phyloP scores from a whole-genome alignment of 768 basidiomycete genomes.

The Leccinum obscurum region DNA sequence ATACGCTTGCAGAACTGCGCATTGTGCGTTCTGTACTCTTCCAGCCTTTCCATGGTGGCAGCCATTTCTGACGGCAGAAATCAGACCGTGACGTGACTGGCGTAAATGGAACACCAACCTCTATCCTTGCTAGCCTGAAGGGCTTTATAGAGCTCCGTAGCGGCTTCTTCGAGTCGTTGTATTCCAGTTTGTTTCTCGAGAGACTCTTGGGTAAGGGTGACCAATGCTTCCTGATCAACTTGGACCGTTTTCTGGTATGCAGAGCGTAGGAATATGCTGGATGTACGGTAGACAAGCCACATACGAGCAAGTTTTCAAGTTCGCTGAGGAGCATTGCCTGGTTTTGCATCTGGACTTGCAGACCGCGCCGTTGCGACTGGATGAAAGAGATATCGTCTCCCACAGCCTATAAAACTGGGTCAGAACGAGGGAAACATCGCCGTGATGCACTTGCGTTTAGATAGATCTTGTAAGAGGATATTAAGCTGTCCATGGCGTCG shows the following conservation, averaged over 20 bases:
- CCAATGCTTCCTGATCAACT: slow-evolving; percentile 75
- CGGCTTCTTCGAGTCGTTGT: slow-evolving; percentile 75
- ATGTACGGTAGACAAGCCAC: slow-evolving; percentile 17
- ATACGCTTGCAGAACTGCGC: slow-evolving; percentile 91
- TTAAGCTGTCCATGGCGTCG: slow-evolving; percentile 84
- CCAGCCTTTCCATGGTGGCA: slow-evolving; percentile 91
- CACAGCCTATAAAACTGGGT: slow-evolving; percentile 62
- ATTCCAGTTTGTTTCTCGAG: slow-evolving; percentile 79
- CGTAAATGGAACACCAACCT: slow-evolving; percentile 43
- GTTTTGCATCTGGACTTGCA: slow-evolving; percentile 97
- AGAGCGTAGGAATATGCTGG: background rate
- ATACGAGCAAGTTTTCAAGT: slow-evolving; percentile 82
- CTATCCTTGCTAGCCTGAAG: slow-evolving; percentile 87
- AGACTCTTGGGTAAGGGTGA: slow-evolving; percentile 85
- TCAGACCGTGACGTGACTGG: slow-evolving; percentile 5
- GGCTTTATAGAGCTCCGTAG: slow-evolving; percentile 91
- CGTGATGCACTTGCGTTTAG: slow-evolving; percentile 66
- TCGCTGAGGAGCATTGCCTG: slow-evolving; percentile 83
- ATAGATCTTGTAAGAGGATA: slow-evolving; percentile 96
- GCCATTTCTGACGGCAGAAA: slow-evolving; percentile 70
- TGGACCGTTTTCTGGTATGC: slow-evolving; percentile 82
- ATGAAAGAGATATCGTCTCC: slow-evolving; percentile 94
- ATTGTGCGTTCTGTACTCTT: slow-evolving; percentile 89
- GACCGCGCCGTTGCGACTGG: slow-evolving; percentile 92
- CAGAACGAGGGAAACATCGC: slow-evolving; percentile 10